Conservation (phyloP, 2,329 filamentous ascomycete species). For the Calonectria naviculata region DNA sequence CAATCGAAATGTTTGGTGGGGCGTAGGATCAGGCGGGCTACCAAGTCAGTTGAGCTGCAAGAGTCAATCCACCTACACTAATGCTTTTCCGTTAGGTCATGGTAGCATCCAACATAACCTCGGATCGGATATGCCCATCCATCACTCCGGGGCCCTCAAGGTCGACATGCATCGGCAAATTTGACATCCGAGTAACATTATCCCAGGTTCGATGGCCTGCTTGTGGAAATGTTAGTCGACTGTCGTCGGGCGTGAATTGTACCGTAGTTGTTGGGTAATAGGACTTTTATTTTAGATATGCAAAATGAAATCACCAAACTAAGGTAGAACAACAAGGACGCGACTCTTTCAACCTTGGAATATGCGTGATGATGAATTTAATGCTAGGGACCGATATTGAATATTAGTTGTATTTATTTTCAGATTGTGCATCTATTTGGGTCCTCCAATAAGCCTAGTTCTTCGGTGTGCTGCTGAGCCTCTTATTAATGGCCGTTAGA, state of each 20-base stretch:
- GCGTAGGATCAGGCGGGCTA: neutral
- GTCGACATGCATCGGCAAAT: neutral
- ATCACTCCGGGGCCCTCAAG: neutral
- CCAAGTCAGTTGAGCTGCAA: neutral
- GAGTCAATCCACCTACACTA: neutral
- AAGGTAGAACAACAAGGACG: no score
- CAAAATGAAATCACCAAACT: no score
- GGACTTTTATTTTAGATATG: no score
- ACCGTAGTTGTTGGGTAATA: no score
- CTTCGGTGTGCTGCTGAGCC: neutral
- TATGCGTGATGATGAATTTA: no score
- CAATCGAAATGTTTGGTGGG: neutral
- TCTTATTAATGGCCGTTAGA: conserved; percentile 45
- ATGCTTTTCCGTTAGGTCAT: neutral
- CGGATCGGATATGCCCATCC: neutral
- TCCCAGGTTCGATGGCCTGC: neutral
- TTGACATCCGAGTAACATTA: neutral
- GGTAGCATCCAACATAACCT: neutral
- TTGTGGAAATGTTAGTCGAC: neutral
- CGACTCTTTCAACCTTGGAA: no score
- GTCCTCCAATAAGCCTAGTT: no score
- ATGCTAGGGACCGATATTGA: neutral
- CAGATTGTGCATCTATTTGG: no score
- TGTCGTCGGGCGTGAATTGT: no score
- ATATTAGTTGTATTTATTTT: neutral